These are phyloP conservation scores for Cryptococcus deneoformans DNA, from an alignment of 1,284 basidiomycete species.

Conservation along the genomic window DNA sequence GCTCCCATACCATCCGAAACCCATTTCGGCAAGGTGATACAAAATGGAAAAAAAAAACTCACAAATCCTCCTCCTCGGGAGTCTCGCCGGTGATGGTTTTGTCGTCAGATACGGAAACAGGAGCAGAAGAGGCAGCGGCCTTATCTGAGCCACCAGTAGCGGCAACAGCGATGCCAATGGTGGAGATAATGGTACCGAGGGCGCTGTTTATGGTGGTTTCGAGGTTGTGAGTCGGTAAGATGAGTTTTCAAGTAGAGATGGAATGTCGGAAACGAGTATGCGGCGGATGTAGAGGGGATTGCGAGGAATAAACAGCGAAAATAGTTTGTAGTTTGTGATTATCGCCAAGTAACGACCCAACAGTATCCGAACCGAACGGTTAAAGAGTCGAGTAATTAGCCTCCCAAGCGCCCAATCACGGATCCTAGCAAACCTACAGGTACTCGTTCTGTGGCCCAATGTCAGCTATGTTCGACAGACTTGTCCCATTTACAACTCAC, in stretches of 20 bases:
- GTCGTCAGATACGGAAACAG: conserved; percentile 25
- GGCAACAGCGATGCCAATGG: conserved; percentile 36
- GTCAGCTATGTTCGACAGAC: background rate
- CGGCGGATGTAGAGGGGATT: background rate
- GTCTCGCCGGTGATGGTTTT: conserved; percentile 23
- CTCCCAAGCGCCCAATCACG: too few relatives aligned
- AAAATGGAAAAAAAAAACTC: conserved; percentile 7
- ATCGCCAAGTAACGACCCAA: background rate
- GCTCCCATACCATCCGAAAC: too few relatives aligned
- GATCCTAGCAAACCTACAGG: conserved; percentile 13
- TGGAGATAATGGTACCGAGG: conserved; percentile 42
- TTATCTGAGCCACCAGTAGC: conserved; percentile 34
- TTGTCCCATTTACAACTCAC: conserved; percentile 21
- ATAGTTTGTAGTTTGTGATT: background rate
- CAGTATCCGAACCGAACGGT: too few relatives aligned
- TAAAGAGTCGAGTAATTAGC: too few relatives aligned
- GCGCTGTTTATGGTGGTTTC: conserved; percentile 22
- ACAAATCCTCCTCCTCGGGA: conserved; percentile 40
- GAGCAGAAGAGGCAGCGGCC: conserved; percentile 10
- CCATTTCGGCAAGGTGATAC: too few relatives aligned
- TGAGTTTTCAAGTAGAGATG: background rate
- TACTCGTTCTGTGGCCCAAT: conserved; percentile 21
- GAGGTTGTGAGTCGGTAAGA: background rate
- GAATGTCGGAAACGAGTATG: background rate
- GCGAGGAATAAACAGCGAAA: background rate